Percentiles rank a stretch among this genome's conserved stretches.
Conservation (phyloP, 1,139 yeast genomes). For the Zygosaccharomyces sapae region DNA sequence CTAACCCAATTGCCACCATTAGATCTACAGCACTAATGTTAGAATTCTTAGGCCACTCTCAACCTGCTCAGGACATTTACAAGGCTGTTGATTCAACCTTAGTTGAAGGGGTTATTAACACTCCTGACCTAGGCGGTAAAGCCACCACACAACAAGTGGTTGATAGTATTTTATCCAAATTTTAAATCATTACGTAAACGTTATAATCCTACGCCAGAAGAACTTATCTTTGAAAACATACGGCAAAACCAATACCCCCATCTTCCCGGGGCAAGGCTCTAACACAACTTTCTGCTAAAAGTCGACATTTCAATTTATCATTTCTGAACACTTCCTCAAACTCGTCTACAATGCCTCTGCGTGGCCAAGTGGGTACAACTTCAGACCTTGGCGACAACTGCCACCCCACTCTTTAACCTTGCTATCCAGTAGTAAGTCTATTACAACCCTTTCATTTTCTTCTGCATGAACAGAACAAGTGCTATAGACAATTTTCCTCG, state of each 20-base stretch:
- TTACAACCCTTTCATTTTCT: constrained; percentile 90
- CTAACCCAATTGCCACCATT: constrained; percentile 96
- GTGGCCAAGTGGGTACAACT: constrained; percentile 80
- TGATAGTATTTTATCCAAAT: constrained; percentile 54
- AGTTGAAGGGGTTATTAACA: constrained; percentile 70
- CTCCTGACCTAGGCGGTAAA: constrained; percentile 93
- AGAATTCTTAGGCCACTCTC: constrained; percentile 88
- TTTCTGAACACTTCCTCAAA: constrained; percentile 48
- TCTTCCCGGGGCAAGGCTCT: constrained; percentile 80
- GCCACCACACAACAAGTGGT: constrained; percentile 82
- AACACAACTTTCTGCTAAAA: constrained; percentile 78
- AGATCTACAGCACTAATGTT: constrained; percentile 96
- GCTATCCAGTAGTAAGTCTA: constrained; percentile 63
- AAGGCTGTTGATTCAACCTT: constrained; percentile 93
- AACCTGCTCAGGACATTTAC: constrained; percentile 88
- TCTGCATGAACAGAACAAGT: constrained; percentile 93
- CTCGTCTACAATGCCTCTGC: constrained; percentile 74
- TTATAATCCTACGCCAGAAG: constrained; percentile 5
- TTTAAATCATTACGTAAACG: constrained; percentile 16
- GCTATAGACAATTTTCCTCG: constrained; percentile 75
- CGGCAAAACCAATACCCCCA: constrained; percentile 98
- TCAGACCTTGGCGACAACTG: constrained; percentile 52
- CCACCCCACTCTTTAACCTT: constrained; percentile 71
- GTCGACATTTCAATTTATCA: constrained; percentile 42
- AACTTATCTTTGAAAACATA: constrained; percentile 38